Conservation (phyloP, 345 rosid species). For the Murraya koenigii region DNA sequence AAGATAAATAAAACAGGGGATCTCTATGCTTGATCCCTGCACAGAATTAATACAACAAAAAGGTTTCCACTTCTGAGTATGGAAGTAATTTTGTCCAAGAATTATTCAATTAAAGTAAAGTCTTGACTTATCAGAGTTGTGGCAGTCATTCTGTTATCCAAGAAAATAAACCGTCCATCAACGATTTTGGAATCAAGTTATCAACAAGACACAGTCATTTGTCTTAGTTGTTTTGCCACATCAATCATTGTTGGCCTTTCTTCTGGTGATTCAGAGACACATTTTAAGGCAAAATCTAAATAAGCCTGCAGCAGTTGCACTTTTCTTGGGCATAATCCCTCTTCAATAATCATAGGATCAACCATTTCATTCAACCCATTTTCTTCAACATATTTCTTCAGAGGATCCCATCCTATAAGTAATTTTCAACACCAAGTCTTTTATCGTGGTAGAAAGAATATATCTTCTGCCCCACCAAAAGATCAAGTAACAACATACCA, state of each 20-base stretch:
- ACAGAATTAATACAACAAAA: too few species aligned
- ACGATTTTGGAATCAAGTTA: background rate
- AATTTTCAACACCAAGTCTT: too few species aligned
- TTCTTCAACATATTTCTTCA: too few species aligned
- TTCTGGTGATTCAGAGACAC: background rate
- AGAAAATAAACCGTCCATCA: too few species aligned
- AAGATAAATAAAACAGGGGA: too few species aligned
- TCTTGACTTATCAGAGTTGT: too few species aligned
- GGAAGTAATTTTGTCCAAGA: too few species aligned
- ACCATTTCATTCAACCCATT: background rate
- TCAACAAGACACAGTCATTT: background rate
- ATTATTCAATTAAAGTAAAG: background rate
- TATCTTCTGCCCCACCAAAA: background rate
- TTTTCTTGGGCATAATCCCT: background rate
- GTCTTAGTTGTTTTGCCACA: background rate
- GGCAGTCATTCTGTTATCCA: too few species aligned
- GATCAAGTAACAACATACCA: background rate
- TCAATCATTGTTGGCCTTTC: constrained; percentile 6
- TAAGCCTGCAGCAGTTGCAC: background rate
- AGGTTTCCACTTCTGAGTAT: too few species aligned
- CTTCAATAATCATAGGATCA: constrained; percentile 8
- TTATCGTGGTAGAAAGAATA: too few species aligned
- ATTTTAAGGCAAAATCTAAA: background rate
- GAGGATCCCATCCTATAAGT: too few species aligned
- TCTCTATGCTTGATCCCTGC: background rate